Evolutionary conservation across 2,329 filamentous ascomycete genomes (phyloP).

Genomic region (Talaromyces sp.): DNA sequence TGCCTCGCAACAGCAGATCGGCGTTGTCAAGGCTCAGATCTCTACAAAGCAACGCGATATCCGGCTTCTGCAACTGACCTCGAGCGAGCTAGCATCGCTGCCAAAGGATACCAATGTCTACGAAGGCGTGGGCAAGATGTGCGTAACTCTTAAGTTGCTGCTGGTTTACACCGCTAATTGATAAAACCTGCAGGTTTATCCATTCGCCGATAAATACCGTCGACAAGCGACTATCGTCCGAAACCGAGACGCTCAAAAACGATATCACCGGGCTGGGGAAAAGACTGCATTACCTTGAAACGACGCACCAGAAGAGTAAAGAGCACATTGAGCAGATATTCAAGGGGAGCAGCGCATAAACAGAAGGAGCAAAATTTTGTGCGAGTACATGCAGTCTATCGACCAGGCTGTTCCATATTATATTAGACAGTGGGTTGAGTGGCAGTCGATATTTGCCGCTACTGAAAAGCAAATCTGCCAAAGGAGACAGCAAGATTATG

Average conservation of each 20-base stretch:
- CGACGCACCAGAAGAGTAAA: constrained; percentile 89
- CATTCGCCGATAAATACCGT: constrained; percentile 68
- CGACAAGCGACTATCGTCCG: constrained; percentile 68
- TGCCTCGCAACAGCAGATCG: constrained; percentile 87
- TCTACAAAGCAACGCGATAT: constrained; percentile 80
- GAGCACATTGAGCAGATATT: constrained; percentile 89
- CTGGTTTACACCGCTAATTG: background rate
- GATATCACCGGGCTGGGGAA: constrained; percentile 81
- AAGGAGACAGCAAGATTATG: background rate
- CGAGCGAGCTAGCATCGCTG: constrained; percentile 73
- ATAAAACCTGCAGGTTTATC: constrained; percentile 66
- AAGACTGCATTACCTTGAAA: constrained; percentile 88
- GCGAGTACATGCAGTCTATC: background rate
- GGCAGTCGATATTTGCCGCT: background rate
- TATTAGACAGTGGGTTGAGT: background rate
- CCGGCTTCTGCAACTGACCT: constrained; percentile 81
- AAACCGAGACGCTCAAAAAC: constrained; percentile 68
- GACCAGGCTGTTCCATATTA: background rate
- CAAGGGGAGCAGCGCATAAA: constrained; percentile 42
- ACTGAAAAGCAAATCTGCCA: background rate
- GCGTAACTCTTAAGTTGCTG: constrained; percentile 28
- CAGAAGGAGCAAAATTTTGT: background rate
- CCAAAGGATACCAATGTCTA: constrained; percentile 76
- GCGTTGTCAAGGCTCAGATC: constrained; percentile 78
- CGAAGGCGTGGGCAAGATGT: constrained; percentile 98